These are phyloP conservation scores for Colletotrichum trifolii DNA, from an alignment of 2,329 filamentous ascomycete genomes.

Conservation along the genomic window DNA sequence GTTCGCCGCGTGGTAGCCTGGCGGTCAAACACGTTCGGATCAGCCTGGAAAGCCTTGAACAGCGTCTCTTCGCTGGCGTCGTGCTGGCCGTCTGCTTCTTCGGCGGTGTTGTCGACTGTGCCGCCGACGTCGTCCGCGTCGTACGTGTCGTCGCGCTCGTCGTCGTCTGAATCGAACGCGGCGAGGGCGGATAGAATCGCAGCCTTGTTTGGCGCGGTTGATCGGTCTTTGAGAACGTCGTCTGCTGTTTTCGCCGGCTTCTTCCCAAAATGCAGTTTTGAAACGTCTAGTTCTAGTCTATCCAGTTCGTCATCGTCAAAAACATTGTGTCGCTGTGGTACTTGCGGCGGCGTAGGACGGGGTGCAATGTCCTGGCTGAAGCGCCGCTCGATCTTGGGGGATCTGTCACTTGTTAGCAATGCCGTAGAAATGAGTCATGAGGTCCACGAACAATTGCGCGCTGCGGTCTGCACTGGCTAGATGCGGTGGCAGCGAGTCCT, in stretches of 20 bases:
- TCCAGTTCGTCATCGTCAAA: slow-evolving; percentile 87
- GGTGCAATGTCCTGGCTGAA: slow-evolving; percentile 61
- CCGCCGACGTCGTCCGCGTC: slow-evolving; percentile 93
- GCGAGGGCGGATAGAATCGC: slow-evolving; percentile 90
- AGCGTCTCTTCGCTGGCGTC: slow-evolving; percentile 76
- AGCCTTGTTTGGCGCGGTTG: slow-evolving; percentile 78
- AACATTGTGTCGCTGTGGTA: slow-evolving; percentile 74
- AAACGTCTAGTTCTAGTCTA: slow-evolving; percentile 72
- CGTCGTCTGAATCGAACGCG: slow-evolving; percentile 91
- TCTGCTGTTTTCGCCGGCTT: slow-evolving; percentile 74
- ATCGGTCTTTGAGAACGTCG: slow-evolving; percentile 73
- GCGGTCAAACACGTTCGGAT: slow-evolving; percentile 75
- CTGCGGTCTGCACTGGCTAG: slow-evolving; percentile 72
- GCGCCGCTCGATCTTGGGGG: slow-evolving; percentile 27
- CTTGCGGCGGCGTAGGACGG: slow-evolving; percentile 64
- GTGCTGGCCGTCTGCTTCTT: slow-evolving; percentile 59
- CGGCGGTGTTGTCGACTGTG: slow-evolving; percentile 78
- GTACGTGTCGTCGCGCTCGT: slow-evolving; percentile 97
- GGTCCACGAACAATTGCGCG: slow-evolving; percentile 66
- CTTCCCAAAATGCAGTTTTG: slow-evolving; percentile 84
- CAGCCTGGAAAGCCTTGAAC: slow-evolving; percentile 76
- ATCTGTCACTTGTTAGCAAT: slow-evolving; percentile 40
- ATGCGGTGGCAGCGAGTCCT: slow-evolving; percentile 78
- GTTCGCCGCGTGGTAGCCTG: slow-evolving; percentile 77
- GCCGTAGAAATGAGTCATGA: neutral